These are phyloP conservation scores for Naganishia onofrii DNA, from an alignment of 768 basidiomycete species.

Conservation along the genomic window DNA sequence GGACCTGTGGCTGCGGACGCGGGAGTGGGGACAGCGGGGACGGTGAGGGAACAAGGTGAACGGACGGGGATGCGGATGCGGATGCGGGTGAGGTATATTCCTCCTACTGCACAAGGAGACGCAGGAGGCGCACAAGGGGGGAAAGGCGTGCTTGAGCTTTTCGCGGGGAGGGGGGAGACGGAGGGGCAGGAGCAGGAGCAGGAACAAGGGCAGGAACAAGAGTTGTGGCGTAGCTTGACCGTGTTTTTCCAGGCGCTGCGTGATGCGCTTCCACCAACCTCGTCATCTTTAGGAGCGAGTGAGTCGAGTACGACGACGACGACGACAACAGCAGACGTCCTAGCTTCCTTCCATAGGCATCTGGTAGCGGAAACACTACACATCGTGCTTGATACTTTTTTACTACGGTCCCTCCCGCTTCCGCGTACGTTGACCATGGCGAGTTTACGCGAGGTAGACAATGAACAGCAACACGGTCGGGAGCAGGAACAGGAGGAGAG, in stretches of 20 bases:
- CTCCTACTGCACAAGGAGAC: too few species aligned
- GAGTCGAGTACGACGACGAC: too few species aligned
- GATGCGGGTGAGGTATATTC: neutral
- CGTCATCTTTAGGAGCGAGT: neutral
- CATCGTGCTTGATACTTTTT: neutral
- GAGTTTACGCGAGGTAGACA: too few species aligned
- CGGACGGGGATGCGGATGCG: too few species aligned
- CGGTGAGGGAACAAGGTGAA: too few species aligned
- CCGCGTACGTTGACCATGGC: neutral
- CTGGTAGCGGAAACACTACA: conserved; percentile 4
- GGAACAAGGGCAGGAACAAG: neutral
- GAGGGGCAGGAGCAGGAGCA: neutral
- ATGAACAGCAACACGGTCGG: too few species aligned
- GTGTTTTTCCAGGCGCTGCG: neutral
- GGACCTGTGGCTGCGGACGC: too few species aligned
- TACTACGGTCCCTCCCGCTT: neutral
- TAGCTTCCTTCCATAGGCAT: conserved; percentile 4
- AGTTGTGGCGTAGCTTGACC: neutral
- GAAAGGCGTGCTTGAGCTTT: neutral
- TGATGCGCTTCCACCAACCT: neutral
- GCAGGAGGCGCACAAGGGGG: neutral
- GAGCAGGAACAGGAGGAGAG: neutral
- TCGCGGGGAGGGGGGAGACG: too few species aligned
- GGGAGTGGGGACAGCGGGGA: too few species aligned
- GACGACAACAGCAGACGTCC: neutral